Evolutionary conservation across 2,329 filamentous ascomycete species (phyloP), one percentile per base, ranked within the genome.

Genomic region (Madurella mycetomatis): DNA sequence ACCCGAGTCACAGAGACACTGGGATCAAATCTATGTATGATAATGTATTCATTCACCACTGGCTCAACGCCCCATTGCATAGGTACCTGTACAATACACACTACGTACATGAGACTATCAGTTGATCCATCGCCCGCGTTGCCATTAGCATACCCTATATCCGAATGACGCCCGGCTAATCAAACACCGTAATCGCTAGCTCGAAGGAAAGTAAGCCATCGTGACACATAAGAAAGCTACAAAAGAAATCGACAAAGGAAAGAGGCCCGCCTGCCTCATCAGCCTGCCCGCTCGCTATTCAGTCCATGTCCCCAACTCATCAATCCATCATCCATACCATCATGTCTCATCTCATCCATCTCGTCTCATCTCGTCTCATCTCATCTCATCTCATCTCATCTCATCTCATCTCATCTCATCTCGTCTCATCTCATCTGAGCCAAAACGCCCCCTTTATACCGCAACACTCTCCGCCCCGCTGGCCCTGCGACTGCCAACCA

Each of bases 401-500:
- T 18, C n/a, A 13, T 5, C 46, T 11, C 19, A 30, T 32, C 44
- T n/a, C 42, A 43, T 46, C 34, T 43, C 30, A 15, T 39, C 41
- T 17, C 41, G 31, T 12, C 7, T 34, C 40, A 16, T 34, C 19
- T 5, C 37, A 30, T 25, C 42, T 4, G 8, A 18, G 11, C 11
- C 12, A 30, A 31, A 31, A n/a, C 15, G n/a, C 41, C 4, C 39
- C 39, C 7, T 4, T 16, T 32, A 17, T 19, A 34, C 4, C 11
- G 53, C 34, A 54, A 19, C 7, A 7, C 41, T 53, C 37, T 43
- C 44, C 37, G 48, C 54, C 32, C 50, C 18, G 16, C 39, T 49
- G 46, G n/a, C 49, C 57, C 56, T 67, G 64, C 17, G 34, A 37
- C 65, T 64, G 11, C 66, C 63, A 30, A 65, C 40, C 32, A 54